Conservation (phyloP, 805 yeast species). For the Pichia phayaonensis region DNA sequence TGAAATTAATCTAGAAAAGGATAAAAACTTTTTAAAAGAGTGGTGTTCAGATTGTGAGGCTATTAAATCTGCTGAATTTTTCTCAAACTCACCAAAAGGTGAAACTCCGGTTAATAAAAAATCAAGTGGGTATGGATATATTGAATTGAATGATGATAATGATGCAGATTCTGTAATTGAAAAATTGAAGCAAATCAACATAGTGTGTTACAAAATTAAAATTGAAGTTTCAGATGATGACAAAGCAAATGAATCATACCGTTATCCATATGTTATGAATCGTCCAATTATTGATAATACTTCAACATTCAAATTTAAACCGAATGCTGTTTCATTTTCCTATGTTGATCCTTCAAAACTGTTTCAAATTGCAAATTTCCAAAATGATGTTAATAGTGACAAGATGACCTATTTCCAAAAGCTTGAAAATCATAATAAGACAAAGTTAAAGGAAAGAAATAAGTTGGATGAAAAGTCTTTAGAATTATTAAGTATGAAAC, state of each 20-base stretch:
- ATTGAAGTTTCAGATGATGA: conserved; percentile 22
- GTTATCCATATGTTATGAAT: conserved; percentile 8
- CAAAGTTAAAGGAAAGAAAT: background rate
- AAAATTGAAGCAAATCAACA: conserved; percentile 16
- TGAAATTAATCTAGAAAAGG: conserved; percentile 19
- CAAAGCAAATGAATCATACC: conserved; percentile 6
- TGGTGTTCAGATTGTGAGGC: conserved; percentile 22
- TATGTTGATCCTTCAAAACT: conserved; percentile 24
- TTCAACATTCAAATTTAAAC: background rate
- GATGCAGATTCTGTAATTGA: conserved; percentile 21
- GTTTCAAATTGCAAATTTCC: conserved; percentile 23
- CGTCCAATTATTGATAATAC: background rate
- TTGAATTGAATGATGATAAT: conserved; percentile 21
- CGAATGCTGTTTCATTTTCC: conserved; percentile 14
- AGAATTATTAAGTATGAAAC: conserved; percentile 1
- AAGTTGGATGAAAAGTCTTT: conserved; percentile 2
- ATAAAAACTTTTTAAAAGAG: conserved; percentile 18
- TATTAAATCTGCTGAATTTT: conserved; percentile 23
- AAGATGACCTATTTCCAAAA: conserved; percentile 7
- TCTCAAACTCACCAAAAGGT: conserved; percentile 12
- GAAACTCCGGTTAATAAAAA: conserved; percentile 10
- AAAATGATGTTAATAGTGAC: conserved; percentile 18
- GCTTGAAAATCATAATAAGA: conserved; percentile 9
- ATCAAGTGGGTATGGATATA: conserved; percentile 25
- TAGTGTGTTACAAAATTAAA: conserved; percentile 24